A percentile compares a stretch with the other conserved stretches of the same genome.
phyloP scores from a whole-genome alignment of 305 asterid species.

The Coffea humblotiana region DNA sequence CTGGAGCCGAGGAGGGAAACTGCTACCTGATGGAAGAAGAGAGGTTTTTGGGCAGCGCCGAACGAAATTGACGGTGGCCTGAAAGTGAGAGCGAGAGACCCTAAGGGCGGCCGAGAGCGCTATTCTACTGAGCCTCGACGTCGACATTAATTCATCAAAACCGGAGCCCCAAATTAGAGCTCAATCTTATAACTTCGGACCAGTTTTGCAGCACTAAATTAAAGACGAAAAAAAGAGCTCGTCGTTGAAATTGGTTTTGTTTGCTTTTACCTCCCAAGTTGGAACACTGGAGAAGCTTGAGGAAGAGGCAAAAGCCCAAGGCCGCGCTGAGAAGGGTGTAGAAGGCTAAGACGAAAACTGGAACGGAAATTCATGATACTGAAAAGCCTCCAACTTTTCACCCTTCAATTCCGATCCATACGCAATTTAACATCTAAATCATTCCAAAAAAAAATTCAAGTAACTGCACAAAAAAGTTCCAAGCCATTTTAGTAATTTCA shows the following conservation, averaged over 20 bases:
- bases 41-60: background rate
- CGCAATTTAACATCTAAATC: no score
- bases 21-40: conserved; percentile 4
- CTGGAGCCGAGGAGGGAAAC: background rate
- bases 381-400: no score
- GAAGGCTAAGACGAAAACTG: background rate
- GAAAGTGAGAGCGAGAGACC: conserved; percentile 3
- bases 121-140: background rate
- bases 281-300: background rate
- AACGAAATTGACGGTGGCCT: conserved; percentile 4
- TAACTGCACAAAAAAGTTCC: no score
- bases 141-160: background rate
- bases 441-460: no score
- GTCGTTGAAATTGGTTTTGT: background rate
- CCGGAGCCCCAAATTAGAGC: background rate
- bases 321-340: background rate
- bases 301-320: background rate
- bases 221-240: background rate
- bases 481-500: no score
- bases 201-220: background rate
- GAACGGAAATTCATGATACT: no score
- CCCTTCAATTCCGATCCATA: no score
- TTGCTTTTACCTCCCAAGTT: background rate
- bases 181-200: background rate
- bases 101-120: conserved; percentile 8